Evolutionary conservation across 1,139 yeast genomes (phyloP), one percentile per base, ranked within the genome.

Genomic region (Yamadazyma trypodendri): DNA sequence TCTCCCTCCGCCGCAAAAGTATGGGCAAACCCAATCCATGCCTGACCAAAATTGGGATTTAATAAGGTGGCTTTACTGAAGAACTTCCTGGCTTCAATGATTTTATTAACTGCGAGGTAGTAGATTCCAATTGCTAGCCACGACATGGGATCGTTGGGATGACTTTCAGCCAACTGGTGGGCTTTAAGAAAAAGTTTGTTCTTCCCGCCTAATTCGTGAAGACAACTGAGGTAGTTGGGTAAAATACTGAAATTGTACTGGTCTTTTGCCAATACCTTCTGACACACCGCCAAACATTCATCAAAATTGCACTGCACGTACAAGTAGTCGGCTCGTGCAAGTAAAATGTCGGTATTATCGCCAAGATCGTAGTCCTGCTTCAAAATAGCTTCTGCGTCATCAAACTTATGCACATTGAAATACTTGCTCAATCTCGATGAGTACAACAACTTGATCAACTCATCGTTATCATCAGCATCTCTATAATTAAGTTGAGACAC

Each of bases 1-100:
- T 94, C 99, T 8, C 97, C 96, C 58, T 94, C 98, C 2, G 87
- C 84, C 0, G 97, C 97, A 73, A 89, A 94, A 0, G 98, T 90
- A 56, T 92, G 97, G 1, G 97, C 97, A 67, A 94, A 94, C 1
- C 97, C 98, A 34, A 94, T 81, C 98, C 98, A 94, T 1, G 97
- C 96, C 39, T 87, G 94, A 0, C 95, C 95, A 64, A 87, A 89
- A 49, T 84, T 86, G 1, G 98, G 96, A 50, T 88, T 84, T 48
- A 90, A 63, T 49, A 89, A 72, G 0, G 97, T 88, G 0, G 97
- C 92, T 57, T 88, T 90, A 39, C 94, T 82, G 60, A 90, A 94
- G 56, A 78, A 88, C 46, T 85, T 76, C 40, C 98, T 70, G 0
- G 97, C 96, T 49, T 90, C 97, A 6, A 81, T 61, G 11, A 86